Evolutionary conservation across 179 eudicot species (phyloP), one percentile per base, ranked within the genome.

Genomic region (Actinidia arguta): DNA sequence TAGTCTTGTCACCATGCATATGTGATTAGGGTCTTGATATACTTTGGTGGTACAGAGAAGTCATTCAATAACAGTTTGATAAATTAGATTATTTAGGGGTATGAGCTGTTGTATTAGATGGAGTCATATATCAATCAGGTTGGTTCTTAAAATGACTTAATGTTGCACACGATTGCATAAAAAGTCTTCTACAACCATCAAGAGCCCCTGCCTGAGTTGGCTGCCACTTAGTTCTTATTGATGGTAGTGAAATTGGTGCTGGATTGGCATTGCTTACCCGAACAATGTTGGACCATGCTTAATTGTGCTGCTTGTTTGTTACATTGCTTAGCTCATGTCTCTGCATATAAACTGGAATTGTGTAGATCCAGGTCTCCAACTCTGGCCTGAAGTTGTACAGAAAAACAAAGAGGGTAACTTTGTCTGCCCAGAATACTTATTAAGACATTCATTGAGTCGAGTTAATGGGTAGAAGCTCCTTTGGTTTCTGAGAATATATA

Each of bases 111-210:
- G 94, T 97, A 95, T 85, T 98, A 96, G 87, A 96, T 96, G 99
- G 99, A 96, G 83, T 98, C 99, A 14, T 96, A 96, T 79, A 96
- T 96, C 55, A 93, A 93, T 86, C 99, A 95, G 98, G 99, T 95
- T 79, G 66, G 88, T 82, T 47, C 46, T 12, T 47, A 39, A 24
- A 52, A 50, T 59, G 55, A 16, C 27, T 51, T 39, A 16, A 48
- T 11, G 12, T 17, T 8, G 42, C 44, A 55, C 48, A 27, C 8
- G 42, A 16, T 54, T 9, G 64, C 25, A 25, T 18, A 52, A 48
- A 52, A 16, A 18, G 63, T 31, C 56, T 75, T 74, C 12, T 68
- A 36, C 48, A 5, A 20, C 51, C 27, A 18, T 24, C 73, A 17
- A 18, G 44, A n/a, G 42, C 50, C 31, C n/a, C n/a, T 16, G 51